Conservation (phyloP, 2,329 filamentous ascomycete genomes). For the Graphium sp. region DNA sequence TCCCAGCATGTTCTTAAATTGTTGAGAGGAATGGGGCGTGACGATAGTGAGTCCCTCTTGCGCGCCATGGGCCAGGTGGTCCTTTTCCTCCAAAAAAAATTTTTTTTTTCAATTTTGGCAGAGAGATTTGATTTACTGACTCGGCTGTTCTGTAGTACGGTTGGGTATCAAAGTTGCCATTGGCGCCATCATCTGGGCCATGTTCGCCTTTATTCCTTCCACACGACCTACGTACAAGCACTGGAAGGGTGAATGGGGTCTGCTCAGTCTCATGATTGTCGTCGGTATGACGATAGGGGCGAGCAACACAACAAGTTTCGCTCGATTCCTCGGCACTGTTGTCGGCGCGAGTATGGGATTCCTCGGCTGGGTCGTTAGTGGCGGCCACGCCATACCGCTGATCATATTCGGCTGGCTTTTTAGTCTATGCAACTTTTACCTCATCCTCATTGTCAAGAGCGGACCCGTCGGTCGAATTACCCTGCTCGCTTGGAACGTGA, state of each 20-base stretch:
- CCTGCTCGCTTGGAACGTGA: conserved; percentile 89
- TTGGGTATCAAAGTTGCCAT: conserved; percentile 90
- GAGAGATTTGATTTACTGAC: background rate
- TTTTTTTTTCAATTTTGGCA: background rate
- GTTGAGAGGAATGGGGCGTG: conserved; percentile 30
- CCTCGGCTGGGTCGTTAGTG: conserved; percentile 59
- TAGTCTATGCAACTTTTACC: conserved; percentile 71
- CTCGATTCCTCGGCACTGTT: conserved; percentile 74
- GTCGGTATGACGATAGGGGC: conserved; percentile 96
- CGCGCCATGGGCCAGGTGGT: too few relatives aligned
- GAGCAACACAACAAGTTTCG: conserved; percentile 79
- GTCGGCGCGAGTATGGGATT: conserved; percentile 64
- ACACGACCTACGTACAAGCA: conserved; percentile 68
- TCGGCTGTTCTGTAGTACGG: conserved; percentile 19
- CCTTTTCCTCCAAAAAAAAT: background rate
- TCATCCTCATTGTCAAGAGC: conserved; percentile 70
- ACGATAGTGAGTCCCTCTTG: conserved; percentile 25
- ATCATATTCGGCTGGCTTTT: conserved; percentile 69
- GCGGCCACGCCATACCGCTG: conserved; percentile 59
- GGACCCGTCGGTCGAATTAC: conserved; percentile 88
- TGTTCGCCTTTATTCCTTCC: conserved; percentile 67
- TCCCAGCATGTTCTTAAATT: conserved; percentile 28
- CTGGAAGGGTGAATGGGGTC: conserved; percentile 93
- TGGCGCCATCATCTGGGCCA: conserved; percentile 75
- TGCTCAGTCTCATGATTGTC: conserved; percentile 94